These are phyloP conservation scores for Lagenidium giganteum DNA, from an alignment of 352 stramenopile species.

Conservation along the genomic window DNA sequence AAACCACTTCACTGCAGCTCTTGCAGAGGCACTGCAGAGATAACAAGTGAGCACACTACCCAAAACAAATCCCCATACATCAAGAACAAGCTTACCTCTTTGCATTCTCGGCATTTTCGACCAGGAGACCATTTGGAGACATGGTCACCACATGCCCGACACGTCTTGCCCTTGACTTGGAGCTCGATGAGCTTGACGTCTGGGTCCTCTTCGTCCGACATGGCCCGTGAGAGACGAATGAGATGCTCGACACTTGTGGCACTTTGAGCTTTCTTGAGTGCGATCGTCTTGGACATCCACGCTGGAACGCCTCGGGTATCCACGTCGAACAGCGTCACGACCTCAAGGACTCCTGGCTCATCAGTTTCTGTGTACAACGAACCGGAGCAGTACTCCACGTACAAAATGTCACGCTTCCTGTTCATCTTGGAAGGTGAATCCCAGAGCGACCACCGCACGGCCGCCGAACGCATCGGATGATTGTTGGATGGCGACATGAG, in stretches of 20 bases:
- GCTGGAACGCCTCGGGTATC: conserved; percentile 54
- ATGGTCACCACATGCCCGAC: conserved; percentile 36
- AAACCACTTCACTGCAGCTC: conserved; percentile 53
- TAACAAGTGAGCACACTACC: conserved; percentile 4
- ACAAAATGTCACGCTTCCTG: conserved; percentile 50
- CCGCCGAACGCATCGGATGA: conserved; percentile 46
- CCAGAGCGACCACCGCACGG: conserved; percentile 62
- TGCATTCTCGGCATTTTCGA: conserved; percentile 54
- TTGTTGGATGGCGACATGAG: conserved; percentile 34
- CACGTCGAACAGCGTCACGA: conserved; percentile 51
- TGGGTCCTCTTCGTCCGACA: conserved; percentile 45
- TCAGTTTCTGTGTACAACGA: conserved; percentile 57
- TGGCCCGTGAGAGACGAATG: conserved; percentile 45
- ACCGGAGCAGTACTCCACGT: conserved; percentile 60
- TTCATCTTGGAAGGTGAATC: conserved; percentile 54
- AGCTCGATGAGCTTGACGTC: conserved; percentile 30
- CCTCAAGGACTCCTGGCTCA: conserved; percentile 40
- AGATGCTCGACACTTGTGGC: conserved; percentile 56
- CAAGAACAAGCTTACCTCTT: conserved; percentile 27
- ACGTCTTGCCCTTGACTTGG: conserved; percentile 28
- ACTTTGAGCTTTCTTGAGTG: conserved; percentile 52
- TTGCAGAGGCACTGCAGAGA: conserved; percentile 35
- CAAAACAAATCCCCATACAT: not conserved
- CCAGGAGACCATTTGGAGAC: conserved; percentile 36
- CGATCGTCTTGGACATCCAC: conserved; percentile 62